Evolutionary conservation across 345 rosid genomes (phyloP), one percentile per base, ranked within the genome.

Genomic region (Boechera divaricarpa): DNA sequence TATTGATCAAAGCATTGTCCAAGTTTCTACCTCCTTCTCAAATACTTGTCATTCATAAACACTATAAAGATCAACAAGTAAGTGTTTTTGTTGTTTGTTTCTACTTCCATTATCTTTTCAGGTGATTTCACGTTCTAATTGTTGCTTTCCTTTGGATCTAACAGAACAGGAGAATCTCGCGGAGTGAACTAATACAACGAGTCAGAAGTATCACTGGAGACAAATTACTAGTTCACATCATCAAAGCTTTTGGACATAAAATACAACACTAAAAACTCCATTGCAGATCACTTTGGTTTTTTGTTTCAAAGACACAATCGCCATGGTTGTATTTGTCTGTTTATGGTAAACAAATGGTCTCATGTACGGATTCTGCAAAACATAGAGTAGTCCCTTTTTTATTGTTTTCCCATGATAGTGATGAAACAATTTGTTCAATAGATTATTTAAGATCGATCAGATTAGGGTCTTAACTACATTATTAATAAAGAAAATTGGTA

Each of bases 121-220:
- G 3, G 39, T 65, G 35, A 45, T 6, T 13, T 60, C 35, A 41
- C 59, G 7, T 63, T 77, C 75, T 69, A 5, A 54, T 36, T 24
- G 36, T 53, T 36, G 16, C 3, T 12, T 56, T n/a, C 38, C 16
- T 73, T 55, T 76, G 35, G 7, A 53, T 76, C 4, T 35, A 62
- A 41, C 86, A 94, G 98, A 87, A 79, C n/a, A 81, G 73, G 81
- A 91, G 88, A 84, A 83, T 94, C 52, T 77, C 91, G 1, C 81
- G 96, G 63, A 80, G 67, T 36, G 91, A 91, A 29, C 68, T 94
- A 11, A 82, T 94, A 36, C 85, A 77, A 33, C 73, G 82, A 51
- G 82, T 90, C 63, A 87, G 98, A 75, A 77, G 70, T 24, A 75
- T 90, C 32, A 86, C 89, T 2, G 97, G 98, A 65, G 97, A 94